Conservation (phyloP, 352 stramenopile genomes). For the Phytophthora pisi region DNA sequence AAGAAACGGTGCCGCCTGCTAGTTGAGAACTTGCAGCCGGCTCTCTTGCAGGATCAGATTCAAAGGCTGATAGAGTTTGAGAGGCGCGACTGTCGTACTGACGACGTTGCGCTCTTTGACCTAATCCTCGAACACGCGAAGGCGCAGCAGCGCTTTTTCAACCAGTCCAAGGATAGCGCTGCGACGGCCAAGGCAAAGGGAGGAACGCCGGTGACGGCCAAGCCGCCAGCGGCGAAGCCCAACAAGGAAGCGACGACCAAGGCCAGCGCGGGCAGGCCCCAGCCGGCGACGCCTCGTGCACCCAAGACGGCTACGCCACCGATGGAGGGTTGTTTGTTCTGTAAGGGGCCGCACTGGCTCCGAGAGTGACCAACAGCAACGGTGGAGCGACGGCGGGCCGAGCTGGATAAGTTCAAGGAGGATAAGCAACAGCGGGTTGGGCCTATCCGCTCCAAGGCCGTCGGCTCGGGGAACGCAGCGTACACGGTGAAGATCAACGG, state of each 20-base stretch:
- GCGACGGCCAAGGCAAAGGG: background rate
- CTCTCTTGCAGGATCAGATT: slow-evolving; percentile 9
- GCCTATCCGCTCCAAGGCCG: slow-evolving; percentile 7
- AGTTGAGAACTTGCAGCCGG: slow-evolving; percentile 5
- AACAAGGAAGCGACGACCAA: background rate
- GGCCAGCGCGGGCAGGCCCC: background rate
- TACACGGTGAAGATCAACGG: slow-evolving; percentile 7
- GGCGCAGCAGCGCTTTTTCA: slow-evolving; percentile 9
- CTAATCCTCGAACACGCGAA: slow-evolving; percentile 20
- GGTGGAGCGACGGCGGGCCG: background rate
- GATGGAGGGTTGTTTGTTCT: slow-evolving; percentile 8
- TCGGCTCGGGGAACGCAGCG: background rate
- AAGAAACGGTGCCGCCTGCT: slow-evolving; percentile 5
- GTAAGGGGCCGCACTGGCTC: slow-evolving; percentile 8
- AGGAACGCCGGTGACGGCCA: background rate
- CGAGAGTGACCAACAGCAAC: slow-evolving; percentile 10
- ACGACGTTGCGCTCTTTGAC: slow-evolving; percentile 10
- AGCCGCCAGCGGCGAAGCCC: background rate
- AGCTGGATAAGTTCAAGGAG: slow-evolving; percentile 1
- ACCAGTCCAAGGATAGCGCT: slow-evolving; percentile 4
- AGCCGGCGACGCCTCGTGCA: background rate
- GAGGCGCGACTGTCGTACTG: slow-evolving; percentile 2
- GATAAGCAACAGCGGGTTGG: background rate
- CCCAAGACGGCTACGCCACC: slow-evolving; percentile 2
- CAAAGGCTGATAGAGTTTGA: slow-evolving; percentile 20